Evolutionary conservation across 768 basidiomycete genomes (phyloP).

Genomic region (Boletus rubroflammeus): DNA sequence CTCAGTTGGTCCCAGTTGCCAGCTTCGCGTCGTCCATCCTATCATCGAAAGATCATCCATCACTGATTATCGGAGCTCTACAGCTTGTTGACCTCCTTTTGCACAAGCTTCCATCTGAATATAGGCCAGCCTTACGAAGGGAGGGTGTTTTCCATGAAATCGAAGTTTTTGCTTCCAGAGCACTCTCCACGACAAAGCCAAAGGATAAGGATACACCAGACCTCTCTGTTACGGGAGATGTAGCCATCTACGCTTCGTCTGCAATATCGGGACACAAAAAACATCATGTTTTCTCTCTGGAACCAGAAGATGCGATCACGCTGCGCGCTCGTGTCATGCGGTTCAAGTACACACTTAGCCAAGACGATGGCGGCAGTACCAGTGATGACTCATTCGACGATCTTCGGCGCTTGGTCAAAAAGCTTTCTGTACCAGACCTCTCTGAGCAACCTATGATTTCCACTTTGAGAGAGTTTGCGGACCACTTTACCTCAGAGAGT

Average conservation of each 20-base stretch:
- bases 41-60: conserved; percentile 87
- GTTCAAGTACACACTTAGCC: conserved; percentile 68
- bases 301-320: conserved; percentile 89
- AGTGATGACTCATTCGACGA: conserved; percentile 61
- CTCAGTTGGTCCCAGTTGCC: conserved; percentile 87
- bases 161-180: conserved; percentile 65
- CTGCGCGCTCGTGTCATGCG: conserved; percentile 87
- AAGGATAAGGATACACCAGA: conserved; percentile 44
- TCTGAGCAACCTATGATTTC: conserved; percentile 62
- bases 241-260: conserved; percentile 38
- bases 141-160: conserved; percentile 98
- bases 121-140: conserved; percentile 84
- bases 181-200: conserved; percentile 50
- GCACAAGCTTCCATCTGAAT: conserved; percentile 76
- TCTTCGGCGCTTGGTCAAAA: conserved; percentile 61
- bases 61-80: conserved; percentile 81
- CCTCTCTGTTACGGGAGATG: conserved; percentile 35
- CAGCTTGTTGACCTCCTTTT: conserved; percentile 93
- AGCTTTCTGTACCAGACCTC: conserved; percentile 51
- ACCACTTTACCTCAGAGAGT: conserved; percentile 69
- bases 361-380: conserved; percentile 49
- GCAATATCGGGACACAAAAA: conserved; percentile 66
- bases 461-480: conserved; percentile 71
- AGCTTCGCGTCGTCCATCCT: conserved; percentile 93
- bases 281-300: conserved; percentile 60